Percentiles rank a stretch among this genome's conserved stretches.
phyloP scores from a whole-genome alignment of 352 stramenopile species.

The Phytophthora rubi region DNA sequence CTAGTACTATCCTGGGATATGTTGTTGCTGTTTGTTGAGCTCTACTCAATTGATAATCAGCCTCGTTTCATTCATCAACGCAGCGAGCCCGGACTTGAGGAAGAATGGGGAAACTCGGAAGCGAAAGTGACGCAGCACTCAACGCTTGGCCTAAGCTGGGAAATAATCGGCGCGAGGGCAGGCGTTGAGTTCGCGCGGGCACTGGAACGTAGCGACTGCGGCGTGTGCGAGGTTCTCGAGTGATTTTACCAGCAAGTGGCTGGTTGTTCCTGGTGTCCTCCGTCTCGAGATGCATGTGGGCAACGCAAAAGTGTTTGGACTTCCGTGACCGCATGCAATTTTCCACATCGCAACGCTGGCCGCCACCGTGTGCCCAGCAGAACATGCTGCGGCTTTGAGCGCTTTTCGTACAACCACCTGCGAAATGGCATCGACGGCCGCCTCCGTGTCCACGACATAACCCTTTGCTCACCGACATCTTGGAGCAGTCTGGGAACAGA shows the following conservation, averaged over 20 bases:
- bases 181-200: slow-evolving; percentile 5
- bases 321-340: slow-evolving; percentile 75
- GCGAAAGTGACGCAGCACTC: slow-evolving; percentile 46
- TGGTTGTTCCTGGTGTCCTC: slow-evolving; percentile 1
- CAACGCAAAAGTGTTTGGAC: slow-evolving; percentile 68
- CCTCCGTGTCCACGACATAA: slow-evolving; percentile 74
- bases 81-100: slow-evolving; percentile 4
- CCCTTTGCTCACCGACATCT: slow-evolving; percentile 71
- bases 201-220: slow-evolving; percentile 29
- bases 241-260: slow-evolving; percentile 18
- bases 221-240: slow-evolving; percentile 9
- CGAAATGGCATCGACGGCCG: slow-evolving; percentile 67
- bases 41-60: neutral
- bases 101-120: slow-evolving; percentile 49
- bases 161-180: slow-evolving; percentile 27
- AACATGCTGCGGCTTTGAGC: slow-evolving; percentile 73
- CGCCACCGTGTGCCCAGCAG: slow-evolving; percentile 74
- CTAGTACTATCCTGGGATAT: neutral
- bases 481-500: slow-evolving; percentile 58
- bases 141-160: slow-evolving; percentile 62
- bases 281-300: slow-evolving; percentile 53
- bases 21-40: neutral
- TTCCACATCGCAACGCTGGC: slow-evolving; percentile 67
- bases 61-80: slow-evolving; percentile 8
- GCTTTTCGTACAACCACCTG: slow-evolving; percentile 62